Conservation (phyloP, 768 basidiomycete species). For the Suillus luteus region DNA sequence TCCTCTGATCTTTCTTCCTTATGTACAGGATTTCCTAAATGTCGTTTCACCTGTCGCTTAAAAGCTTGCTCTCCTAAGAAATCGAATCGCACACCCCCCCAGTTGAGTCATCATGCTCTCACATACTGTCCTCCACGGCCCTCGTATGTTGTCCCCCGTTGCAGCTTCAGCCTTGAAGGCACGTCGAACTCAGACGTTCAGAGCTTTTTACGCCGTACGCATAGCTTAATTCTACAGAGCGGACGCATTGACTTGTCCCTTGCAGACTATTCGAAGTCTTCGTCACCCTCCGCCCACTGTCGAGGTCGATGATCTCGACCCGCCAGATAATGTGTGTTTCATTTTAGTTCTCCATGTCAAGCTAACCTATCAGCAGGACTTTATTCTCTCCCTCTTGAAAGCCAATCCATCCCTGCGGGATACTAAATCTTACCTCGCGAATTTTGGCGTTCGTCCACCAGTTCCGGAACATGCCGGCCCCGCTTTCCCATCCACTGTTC, state of each 20-base stretch:
- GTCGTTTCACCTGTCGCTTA: slow-evolving; percentile 19
- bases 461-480: slow-evolving; percentile 32
- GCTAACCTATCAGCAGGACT: slow-evolving; percentile 62
- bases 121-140: slow-evolving; percentile 29
- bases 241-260: neutral
- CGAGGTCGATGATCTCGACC: slow-evolving; percentile 30
- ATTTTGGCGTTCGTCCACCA: slow-evolving; percentile 75
- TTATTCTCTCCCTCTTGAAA: slow-evolving; percentile 91
- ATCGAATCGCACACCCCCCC: neutral
- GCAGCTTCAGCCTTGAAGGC: slow-evolving; percentile 36
- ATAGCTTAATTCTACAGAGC: neutral
- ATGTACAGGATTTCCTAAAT: slow-evolving; percentile 7
- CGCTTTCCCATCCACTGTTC: slow-evolving; percentile 23
- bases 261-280: slow-evolving; percentile 34
- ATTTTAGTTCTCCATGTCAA: neutral
- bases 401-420: slow-evolving; percentile 92
- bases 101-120: slow-evolving; percentile 38
- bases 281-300: slow-evolving; percentile 21
- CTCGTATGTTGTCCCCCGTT: slow-evolving; percentile 31
- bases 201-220: slow-evolving; percentile 60
- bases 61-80: slow-evolving; percentile 10
- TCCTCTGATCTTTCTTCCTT: slow-evolving; percentile 5
- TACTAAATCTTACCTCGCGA: slow-evolving; percentile 85
- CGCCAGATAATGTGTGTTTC: slow-evolving; percentile 52
- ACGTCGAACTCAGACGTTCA: slow-evolving; percentile 43